Base-by-base conservation (phyloP, 768 basidiomycete species). In the Auricularia heimuer region DNA sequence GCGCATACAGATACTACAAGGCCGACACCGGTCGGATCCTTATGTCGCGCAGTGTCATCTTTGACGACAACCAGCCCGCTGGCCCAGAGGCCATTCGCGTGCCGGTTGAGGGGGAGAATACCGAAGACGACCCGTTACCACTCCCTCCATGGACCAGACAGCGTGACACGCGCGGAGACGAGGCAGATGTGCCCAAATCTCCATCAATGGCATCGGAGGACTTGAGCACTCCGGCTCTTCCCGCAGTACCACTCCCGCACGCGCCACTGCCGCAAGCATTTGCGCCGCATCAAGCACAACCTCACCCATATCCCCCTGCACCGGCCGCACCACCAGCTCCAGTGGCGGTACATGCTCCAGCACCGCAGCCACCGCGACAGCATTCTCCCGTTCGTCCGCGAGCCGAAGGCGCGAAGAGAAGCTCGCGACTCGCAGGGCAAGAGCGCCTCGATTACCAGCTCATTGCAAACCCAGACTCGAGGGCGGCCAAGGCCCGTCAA, bases 61-160 rank as follows among this genome's bases (percentile, higher is more conserved):
- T 60, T 3, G 56, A 60, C 1, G 34, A 60, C 29, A 33, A 29
- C 34, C 34, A 29, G 34, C 56, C 56, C 56, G 56, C 56, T 12
- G 56, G 56, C 29, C 7, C 56, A 1, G 34, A 18, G 12, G 34
- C 56, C 29, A 24, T 18, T 24, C 34, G 29, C 34, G 56, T 60
- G 56, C 56, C 56, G 56, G 24, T 60, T 60, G 56, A 60, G 56
- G 56, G 56, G 56, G 56, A 60, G 56, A 24, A 60, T 10, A 10
- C 3, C 4, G 47, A 51, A 16, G 47, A 51, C 0, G 47, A 51
- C 18, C 47, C 47, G 4, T 11, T 51, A 6, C 47, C 47, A 4
- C 4, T 16, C 1, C 21, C 4, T 4, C 21, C 47, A 1, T 4
- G 11, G 47, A 51, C 4, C 47, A 51, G 18, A 10, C 47, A 1